Evolutionary conservation across 2,329 filamentous ascomycete genomes (phyloP).

Genomic region (Decorospora gaudefroyi): DNA sequence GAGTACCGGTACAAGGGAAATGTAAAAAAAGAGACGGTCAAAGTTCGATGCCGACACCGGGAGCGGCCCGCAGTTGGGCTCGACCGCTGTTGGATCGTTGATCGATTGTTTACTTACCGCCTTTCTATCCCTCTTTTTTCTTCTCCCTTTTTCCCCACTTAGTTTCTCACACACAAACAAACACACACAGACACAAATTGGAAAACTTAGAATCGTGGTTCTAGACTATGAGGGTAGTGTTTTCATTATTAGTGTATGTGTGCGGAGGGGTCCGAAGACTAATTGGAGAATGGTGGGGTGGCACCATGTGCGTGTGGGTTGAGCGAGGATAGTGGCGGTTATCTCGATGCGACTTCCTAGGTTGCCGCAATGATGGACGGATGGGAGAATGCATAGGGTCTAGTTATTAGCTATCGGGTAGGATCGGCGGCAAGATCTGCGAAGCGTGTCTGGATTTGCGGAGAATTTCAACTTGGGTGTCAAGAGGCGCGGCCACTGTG

Average conservation of each 20-base stretch:
- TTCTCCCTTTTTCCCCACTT: not conserved
- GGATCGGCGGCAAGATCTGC: constrained; percentile 33
- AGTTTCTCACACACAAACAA: constrained; percentile 1
- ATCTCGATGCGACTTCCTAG: constrained; percentile 6
- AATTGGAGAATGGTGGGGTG: not conserved
- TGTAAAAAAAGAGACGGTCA: not conserved
- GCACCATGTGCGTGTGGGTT: not conserved
- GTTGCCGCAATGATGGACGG: constrained; percentile 16
- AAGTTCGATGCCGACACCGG: constrained; percentile 17
- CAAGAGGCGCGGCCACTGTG: constrained; percentile 3
- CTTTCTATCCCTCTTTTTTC: not conserved
- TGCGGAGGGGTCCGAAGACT: not conserved
- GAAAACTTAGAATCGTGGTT: no score
- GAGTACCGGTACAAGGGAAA: not conserved
- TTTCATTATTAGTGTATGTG: constrained; percentile 1
- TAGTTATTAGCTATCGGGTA: constrained; percentile 16
- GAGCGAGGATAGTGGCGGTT: constrained; percentile 9
- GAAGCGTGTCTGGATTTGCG: constrained; percentile 34
- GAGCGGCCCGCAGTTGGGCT: constrained; percentile 27
- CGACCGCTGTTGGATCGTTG: no score
- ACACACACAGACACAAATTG: not conserved
- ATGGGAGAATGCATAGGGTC: no score
- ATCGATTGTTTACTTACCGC: constrained; percentile 1
- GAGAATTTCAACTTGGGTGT: constrained; percentile 27
- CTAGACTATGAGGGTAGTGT: not conserved